Evolutionary conservation across 1,284 basidiomycete genomes (phyloP).

Genomic region (Cryptococcus sp.): DNA sequence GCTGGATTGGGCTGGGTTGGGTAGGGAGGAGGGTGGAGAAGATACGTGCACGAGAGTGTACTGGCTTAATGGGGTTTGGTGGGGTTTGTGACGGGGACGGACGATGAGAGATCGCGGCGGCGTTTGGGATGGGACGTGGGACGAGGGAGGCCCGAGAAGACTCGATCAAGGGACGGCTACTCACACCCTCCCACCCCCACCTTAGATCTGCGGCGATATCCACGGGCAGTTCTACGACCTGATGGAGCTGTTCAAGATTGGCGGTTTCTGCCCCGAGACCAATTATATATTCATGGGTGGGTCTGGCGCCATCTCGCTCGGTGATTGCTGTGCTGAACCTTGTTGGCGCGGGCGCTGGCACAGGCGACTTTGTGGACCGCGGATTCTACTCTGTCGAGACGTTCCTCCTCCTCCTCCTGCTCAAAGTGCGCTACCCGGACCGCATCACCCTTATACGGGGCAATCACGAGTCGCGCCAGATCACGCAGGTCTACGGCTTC

Average conservation of each 20-base stretch:
- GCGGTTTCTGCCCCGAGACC: constrained; percentile 90
- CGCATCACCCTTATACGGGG: constrained; percentile 95
- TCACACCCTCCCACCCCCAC: background rate
- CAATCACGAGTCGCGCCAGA: constrained; percentile 98
- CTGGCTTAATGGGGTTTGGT: too few relatives aligned
- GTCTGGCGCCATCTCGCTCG: constrained; percentile 34
- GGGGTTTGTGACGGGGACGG: too few relatives aligned
- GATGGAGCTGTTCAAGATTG: constrained; percentile 93
- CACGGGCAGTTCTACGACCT: constrained; percentile 98
- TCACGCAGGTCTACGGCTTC: constrained; percentile 98
- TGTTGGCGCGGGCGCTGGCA: background rate
- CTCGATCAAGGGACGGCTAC: background rate
- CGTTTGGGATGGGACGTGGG: too few relatives aligned
- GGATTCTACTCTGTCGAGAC: constrained; percentile 98
- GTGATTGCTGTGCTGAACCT: too few relatives aligned
- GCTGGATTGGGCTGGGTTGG: background rate
- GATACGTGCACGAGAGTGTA: too few relatives aligned
- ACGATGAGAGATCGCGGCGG: too few relatives aligned
- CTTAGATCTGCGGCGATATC: constrained; percentile 95
- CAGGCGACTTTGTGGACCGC: constrained; percentile 90
- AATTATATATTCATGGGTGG: constrained; percentile 98
- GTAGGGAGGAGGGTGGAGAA: background rate
- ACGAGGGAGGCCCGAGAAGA: background rate
- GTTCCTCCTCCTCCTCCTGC: constrained; percentile 85
- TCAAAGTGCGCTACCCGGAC: constrained; percentile 97